Percentiles rank a stretch among this genome's conserved stretches.
Evolutionary conservation across 768 basidiomycete species (phyloP).

Genomic region (Xerocomus potaroensis): DNA sequence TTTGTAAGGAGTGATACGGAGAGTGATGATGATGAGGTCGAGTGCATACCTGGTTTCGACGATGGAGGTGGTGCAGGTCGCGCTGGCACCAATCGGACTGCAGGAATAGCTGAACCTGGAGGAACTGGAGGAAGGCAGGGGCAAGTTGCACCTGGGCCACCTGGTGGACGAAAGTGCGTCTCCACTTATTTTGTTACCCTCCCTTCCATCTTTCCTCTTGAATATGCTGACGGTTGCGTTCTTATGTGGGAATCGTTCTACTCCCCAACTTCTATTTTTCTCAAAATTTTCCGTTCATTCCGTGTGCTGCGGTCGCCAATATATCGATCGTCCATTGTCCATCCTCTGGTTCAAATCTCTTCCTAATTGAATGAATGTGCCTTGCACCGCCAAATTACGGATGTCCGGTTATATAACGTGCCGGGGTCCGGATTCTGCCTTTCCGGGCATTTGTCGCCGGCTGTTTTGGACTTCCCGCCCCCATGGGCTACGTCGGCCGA

Average conservation of each 20-base stretch:
- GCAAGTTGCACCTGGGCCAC: conserved; percentile 7
- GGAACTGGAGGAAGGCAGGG: conserved; percentile 6
- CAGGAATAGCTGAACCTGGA: background rate
- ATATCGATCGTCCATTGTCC: background rate
- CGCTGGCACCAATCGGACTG: background rate
- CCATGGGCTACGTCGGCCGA: conserved; percentile 1
- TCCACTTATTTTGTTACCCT: background rate
- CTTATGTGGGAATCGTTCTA: background rate
- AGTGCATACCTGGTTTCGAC: conserved; percentile 17
- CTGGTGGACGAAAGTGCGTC: conserved; percentile 28
- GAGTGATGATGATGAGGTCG: conserved; percentile 30
- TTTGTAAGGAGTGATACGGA: conserved; percentile 26
- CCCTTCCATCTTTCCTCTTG: background rate
- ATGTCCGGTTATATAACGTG: conserved; percentile 9
- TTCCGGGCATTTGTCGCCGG: conserved; percentile 15
- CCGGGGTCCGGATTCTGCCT: conserved; percentile 6
- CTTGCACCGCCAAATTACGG: background rate
- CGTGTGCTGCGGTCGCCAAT: background rate
- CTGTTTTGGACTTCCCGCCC: conserved; percentile 9
- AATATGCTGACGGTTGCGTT: conserved; percentile 11
- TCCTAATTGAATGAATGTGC: no score
- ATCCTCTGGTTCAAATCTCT: no score
- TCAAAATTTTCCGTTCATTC: background rate
- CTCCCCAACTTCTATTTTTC: background rate
- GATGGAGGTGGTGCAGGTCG: conserved; percentile 1